Conservation (phyloP, 192 early-diverging fungal genomes). For the Linnemannia schmuckeri region DNA sequence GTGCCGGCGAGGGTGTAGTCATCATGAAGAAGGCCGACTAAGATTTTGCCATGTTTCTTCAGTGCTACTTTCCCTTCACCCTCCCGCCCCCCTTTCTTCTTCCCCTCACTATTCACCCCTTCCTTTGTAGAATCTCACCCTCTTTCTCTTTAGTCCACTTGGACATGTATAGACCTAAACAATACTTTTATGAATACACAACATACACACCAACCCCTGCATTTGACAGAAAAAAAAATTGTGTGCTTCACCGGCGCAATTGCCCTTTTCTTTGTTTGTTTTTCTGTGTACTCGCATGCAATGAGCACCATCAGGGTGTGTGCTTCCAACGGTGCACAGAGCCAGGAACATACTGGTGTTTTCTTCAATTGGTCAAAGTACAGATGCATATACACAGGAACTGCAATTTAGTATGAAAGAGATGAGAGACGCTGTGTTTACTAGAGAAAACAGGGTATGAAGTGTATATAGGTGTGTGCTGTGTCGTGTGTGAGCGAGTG, state of each 20-base stretch:
- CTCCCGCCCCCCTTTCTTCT: too few relatives aligned
- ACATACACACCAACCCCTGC: not conserved
- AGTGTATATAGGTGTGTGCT: not conserved
- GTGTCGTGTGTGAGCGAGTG: too few relatives aligned
- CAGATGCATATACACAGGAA: too few relatives aligned
- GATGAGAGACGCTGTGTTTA: not conserved
- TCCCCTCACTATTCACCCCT: not conserved
- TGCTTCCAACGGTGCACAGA: not conserved
- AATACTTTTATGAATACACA: not conserved
- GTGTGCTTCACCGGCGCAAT: not conserved
- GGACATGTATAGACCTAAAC: not conserved
- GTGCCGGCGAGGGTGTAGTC: constrained; percentile 65
- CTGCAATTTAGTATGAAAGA: too few relatives aligned
- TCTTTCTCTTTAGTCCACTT: not conserved
- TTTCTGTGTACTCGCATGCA: not conserved
- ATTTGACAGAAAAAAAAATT: not conserved
- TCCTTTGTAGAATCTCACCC: not conserved
- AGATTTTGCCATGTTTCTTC: not conserved
- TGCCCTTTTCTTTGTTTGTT: not conserved
- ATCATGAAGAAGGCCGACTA: constrained; percentile 49
- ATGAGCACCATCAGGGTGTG: too few relatives aligned
- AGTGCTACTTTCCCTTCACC: not conserved
- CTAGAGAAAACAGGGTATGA: constrained; percentile 6
- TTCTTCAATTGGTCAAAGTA: not conserved
- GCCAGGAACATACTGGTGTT: not conserved